Evolutionary conservation across 345 rosid species (phyloP), one percentile per base, ranked within the genome.

Genomic region (Lagerstroemia speciosa): DNA sequence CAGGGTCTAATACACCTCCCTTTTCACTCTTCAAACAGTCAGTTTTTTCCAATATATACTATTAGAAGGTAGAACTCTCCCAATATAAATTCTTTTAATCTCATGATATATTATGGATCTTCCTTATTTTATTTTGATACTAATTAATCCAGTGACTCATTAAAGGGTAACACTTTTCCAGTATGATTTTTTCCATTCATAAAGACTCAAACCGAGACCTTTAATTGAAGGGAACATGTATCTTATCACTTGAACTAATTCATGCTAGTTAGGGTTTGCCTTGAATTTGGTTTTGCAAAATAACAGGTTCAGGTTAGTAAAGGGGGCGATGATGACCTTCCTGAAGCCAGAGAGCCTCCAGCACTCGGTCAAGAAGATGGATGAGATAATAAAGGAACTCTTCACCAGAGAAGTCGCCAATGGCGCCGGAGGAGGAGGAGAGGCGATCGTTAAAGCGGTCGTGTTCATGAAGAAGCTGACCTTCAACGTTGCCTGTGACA

Each of bases 331-430:
- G 50, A 7, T 36, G 62, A 52, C 32, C 67, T 71, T 64, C 68
- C 19, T 71, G 16, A 71, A 65, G 29, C 74, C 74, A 30, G 64
- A 71, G 32, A 71, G 64, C 62, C 55, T 64, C 6, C 37, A 50
- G 9, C 64, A 71, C 62, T 29, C 48, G 45, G 32, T 53, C 33
- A 57, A 32, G 16, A 37, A 20, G 10, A 63, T 71, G 74, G 69
- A 71, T 14, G 52, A 29, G 38, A 48, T 27, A 5, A 61, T 71
- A 22, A 50, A 29, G 46, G n/a, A 29, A 29, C 53, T 27, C 20
- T 22, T 71, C 36, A 24, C 37, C 20, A 3, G 16, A 33, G 67
- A 64, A 71, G 34, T 6, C 29, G 31, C 34, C 64, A 29, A 60
- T 14, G 12, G 43, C 34, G 19, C 30, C 30, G 30, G 40, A 31